These are phyloP conservation scores for Truncatella angustata DNA, from an alignment of 2,329 filamentous ascomycete species.

Conservation along the genomic window DNA sequence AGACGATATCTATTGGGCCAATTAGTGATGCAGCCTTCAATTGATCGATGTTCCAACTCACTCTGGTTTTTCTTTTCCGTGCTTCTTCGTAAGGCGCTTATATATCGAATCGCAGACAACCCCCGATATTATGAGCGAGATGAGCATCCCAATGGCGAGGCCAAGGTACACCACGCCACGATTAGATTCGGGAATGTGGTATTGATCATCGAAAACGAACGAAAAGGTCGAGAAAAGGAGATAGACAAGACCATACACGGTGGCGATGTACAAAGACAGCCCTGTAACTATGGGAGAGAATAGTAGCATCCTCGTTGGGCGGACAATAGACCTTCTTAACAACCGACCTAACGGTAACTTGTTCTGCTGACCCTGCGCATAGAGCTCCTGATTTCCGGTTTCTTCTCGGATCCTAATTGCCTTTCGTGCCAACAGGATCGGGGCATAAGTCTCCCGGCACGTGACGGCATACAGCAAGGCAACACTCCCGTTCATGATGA, in stretches of 20 bases:
- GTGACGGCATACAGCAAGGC: constrained; percentile 1
- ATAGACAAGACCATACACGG: constrained; percentile 35
- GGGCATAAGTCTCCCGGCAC: constrained; percentile 6
- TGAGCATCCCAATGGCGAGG: constrained; percentile 35
- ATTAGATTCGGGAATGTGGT: constrained; percentile 25
- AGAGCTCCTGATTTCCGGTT: constrained; percentile 11
- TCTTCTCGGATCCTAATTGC: constrained; percentile 26
- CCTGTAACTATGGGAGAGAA: constrained; percentile 54
- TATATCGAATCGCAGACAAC: constrained; percentile 33
- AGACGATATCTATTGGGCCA: no score
- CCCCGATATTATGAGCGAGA: no score
- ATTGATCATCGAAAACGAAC: constrained; percentile 32
- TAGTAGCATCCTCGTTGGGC: constrained; percentile 46
- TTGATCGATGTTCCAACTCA: neutral
- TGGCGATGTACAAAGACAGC: constrained; percentile 32
- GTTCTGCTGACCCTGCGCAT: neutral
- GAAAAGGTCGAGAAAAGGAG: constrained; percentile 39
- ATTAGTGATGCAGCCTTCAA: constrained; percentile 18
- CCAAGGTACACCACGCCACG: constrained; percentile 47
- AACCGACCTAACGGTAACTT: no score
- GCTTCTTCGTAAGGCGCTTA: constrained; percentile 26
- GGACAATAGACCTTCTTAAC: constrained; percentile 24
- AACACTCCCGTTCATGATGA: constrained; percentile 17
- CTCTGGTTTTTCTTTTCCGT: neutral
- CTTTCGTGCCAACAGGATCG: constrained; percentile 27